Evolutionary conservation across 768 basidiomycete genomes (phyloP), one percentile per base, ranked within the genome.

Genomic region (Collybiopsis luxurians): DNA sequence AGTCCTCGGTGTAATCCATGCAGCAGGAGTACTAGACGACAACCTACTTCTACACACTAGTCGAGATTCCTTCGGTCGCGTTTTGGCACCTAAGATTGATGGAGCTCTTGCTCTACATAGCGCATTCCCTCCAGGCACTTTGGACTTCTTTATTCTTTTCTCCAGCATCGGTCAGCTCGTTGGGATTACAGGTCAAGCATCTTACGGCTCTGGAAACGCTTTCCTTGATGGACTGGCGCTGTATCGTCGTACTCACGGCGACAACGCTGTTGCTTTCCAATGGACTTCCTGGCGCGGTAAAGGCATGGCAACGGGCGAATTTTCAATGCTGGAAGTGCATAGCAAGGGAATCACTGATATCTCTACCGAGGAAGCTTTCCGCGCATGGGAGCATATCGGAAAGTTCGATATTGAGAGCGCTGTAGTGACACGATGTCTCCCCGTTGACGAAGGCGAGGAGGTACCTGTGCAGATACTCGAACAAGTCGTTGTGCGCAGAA

Each of bases 181-280:
- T 19, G 48, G 48, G n/a, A 49, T 31, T 7, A 21, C 48, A 49
- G 48, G 48, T 23, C 48, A 49, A 49, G 48, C 48, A 19, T 49
- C 48, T 19, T 49, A 49, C 15, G 48, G 48, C 7, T 49, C 48
- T 21, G 48, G 48, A 9, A 49, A 49, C 31, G 48, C 48, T 7
- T 49, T 49, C 48, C 30, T 49, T 3, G 48, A 49, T n/a, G 48
- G 48, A 49, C 48, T 49, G 19, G 48, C 48, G 17, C 30, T 49
- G 48, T 49, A 49, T 13, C 48, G 31, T 34, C 48, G 48, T 49
- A 31, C 48, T 3, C 48, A 49, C 13, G 31, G 48, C 30, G 31
- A 49, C 48, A 49, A 49, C n/a, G 48, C 48, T 19, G 48, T 49
- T 31, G 48, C 48, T 21, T 49, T 49, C 48, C 48, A 49, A 28